Evolutionary conservation across 371 early-diverging fungal genomes (phyloP), one percentile per base, ranked within the genome.

Genomic region (Syncephalis fuscata): DNA sequence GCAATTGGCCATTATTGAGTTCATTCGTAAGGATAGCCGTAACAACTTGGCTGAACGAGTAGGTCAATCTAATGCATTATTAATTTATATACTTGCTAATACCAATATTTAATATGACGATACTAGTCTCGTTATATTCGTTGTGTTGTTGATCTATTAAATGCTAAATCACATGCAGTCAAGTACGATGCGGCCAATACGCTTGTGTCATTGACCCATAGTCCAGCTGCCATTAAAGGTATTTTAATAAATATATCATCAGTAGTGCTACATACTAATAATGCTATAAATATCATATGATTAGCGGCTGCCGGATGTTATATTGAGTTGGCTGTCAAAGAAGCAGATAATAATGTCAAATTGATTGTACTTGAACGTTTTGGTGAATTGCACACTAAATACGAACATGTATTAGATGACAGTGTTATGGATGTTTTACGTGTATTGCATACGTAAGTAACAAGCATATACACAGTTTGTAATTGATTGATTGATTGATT

Each of bases 131-230:
- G 36, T 11, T 54, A 89, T 64, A 83, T 95, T 53, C 81, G 85
- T 48, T 78, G 78, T 52, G 78, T 95, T 37, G 80, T 90, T 51
- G 81, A 85, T 52, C 67, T 96, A 51, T 68, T 94, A 53, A 70
- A 75, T 25, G 76, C 78, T 16, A 65, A 80, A 16, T 76, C 89
- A 9, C 82, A 78, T 56, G 76, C 93, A 32, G 98, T 97, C 55
- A 88, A 91, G 57, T 97, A 88, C 60, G 98, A 97, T 60, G 98
- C 98, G 16, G 96, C 98, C 25, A 77, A 80, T 45, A 82, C 94
- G 19, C 67, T 95, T 50, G 79, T 92, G 49, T 68, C 76, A 7
- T 70, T 97, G 39, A 87, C 96, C 10, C 73, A 80, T 21, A 85
- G 87, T 55, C 75, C 88, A 39, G 78, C 82, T 1, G 95, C 93